Base-by-base conservation (phyloP, 805 yeast species). In the Priceomyces castillae region DNA sequence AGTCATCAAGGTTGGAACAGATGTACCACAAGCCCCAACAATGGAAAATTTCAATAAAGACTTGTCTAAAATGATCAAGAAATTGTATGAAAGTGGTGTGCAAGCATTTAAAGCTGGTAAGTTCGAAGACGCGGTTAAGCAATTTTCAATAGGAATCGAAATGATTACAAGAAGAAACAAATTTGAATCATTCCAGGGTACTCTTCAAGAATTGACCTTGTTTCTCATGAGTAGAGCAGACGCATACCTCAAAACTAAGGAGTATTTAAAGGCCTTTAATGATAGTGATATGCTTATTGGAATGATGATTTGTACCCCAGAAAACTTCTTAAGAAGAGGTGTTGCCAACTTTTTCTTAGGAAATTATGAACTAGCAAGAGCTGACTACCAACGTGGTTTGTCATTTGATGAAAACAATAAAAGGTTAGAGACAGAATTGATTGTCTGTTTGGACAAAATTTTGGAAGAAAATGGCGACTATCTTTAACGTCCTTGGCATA, bases 201-300 rank as follows among this genome's bases (percentile, higher is more conserved):
- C 86, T 20, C 60, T 85, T 39, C 86, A 81, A 58, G 94, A 86
- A 58, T 62, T 84, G 39, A 73, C 79, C 34, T 74, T 81, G 51
- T 78, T 85, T 57, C 62, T 86, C 42, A 81, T 82, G 72, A 81
- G 86, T 40, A 73, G 90, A 49, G 77, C 87, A 19, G 95, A 86
- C 56, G 81, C 90, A 0, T 72, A 78, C 51, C 65, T 84, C 56
- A 71, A 81, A 59, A 64, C 71, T 41, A 73, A 77, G 33, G 70
- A 79, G 41, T 80, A 71, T 58, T 50, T 80, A 37, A 78, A 76
- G 43, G 90, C 90, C 0, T 76, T 67, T 56, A 78, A 80, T 51
- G 95, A 86, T 57, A 78, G 86, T 2, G 90, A 85, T 47, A 62
- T 84, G 67, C 66, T 84, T 48, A 62, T 80, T 45, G 78, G 78